Evolutionary conservation across 345 rosid genomes (phyloP).

Genomic region (Mallotus nudiflorus): DNA sequence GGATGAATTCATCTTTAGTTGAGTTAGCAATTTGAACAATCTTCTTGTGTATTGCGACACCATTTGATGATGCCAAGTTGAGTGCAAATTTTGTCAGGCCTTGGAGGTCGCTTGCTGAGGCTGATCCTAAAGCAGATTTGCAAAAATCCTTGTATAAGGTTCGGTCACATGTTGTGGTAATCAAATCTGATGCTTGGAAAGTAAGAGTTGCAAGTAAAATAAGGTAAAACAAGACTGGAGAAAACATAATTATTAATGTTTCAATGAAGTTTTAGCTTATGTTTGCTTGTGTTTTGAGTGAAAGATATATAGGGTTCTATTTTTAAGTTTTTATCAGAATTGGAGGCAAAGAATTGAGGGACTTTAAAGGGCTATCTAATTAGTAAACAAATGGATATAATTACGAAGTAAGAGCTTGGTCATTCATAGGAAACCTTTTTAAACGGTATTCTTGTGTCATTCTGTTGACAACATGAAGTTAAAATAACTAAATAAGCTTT

Average conservation of each 20-base stretch:
- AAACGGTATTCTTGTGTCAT: background rate
- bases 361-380: too few relatives aligned
- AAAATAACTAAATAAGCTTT: too few relatives aligned
- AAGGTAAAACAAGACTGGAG: background rate
- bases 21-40: background rate
- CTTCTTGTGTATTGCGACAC: background rate
- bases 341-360: too few relatives aligned
- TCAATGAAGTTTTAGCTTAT: background rate
- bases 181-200: conserved; percentile 1
- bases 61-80: background rate
- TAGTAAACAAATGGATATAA: background rate
- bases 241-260: background rate
- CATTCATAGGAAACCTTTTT: background rate
- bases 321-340: too few relatives aligned
- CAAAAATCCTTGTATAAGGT: conserved; percentile 22
- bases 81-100: conserved; percentile 15
- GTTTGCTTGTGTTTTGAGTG: background rate
- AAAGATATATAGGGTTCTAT: background rate
- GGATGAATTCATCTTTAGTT: background rate
- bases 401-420: background rate
- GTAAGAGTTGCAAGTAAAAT: background rate
- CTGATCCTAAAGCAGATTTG: conserved; percentile 9
- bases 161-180: conserved; percentile 9
- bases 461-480: background rate
- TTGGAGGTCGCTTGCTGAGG: background rate